Conservation (phyloP, 169 alveolate genomes). For the Plasmodium blacklocki region DNA sequence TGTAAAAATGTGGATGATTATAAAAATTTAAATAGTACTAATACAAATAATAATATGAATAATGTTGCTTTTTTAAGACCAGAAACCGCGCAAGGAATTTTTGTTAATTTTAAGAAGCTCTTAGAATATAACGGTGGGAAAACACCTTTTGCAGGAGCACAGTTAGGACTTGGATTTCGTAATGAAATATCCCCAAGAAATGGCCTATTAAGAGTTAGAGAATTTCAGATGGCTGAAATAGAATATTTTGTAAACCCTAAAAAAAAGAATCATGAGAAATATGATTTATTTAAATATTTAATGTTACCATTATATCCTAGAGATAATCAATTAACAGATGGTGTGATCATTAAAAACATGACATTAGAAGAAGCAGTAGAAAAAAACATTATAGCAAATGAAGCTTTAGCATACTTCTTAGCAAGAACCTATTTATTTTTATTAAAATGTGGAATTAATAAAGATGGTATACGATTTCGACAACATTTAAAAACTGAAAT, state of each 20-base stretch:
- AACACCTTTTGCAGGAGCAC: constrained; percentile 98
- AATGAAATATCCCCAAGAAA: constrained; percentile 98
- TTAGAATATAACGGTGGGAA: constrained; percentile 95
- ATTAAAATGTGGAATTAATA: constrained; percentile 91
- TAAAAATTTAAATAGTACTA: neutral
- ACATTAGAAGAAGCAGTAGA: constrained; percentile 95
- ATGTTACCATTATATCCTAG: constrained; percentile 93
- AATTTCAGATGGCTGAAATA: constrained; percentile 99
- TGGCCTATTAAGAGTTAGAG: constrained; percentile 97
- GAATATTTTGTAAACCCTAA: constrained; percentile 98
- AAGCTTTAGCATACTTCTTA: constrained; percentile 97
- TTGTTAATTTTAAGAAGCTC: constrained; percentile 95
- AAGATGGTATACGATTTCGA: constrained; percentile 95
- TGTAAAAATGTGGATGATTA: too few relatives aligned
- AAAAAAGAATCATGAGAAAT: constrained; percentile 93
- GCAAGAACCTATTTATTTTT: constrained; percentile 96
- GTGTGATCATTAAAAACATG: constrained; percentile 74
- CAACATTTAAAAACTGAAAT: constrained; percentile 97
- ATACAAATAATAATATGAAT: neutral
- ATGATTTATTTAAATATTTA: constrained; percentile 85
- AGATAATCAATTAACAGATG: constrained; percentile 84
- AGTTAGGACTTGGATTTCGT: constrained; percentile 97
- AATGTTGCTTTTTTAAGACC: constrained; percentile 95
- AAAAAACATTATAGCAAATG: constrained; percentile 91
- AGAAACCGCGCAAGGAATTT: constrained; percentile 99